phyloP scores from a whole-genome alignment of 2,329 filamentous ascomycete genomes.

The Neofusicoccum sp. region DNA sequence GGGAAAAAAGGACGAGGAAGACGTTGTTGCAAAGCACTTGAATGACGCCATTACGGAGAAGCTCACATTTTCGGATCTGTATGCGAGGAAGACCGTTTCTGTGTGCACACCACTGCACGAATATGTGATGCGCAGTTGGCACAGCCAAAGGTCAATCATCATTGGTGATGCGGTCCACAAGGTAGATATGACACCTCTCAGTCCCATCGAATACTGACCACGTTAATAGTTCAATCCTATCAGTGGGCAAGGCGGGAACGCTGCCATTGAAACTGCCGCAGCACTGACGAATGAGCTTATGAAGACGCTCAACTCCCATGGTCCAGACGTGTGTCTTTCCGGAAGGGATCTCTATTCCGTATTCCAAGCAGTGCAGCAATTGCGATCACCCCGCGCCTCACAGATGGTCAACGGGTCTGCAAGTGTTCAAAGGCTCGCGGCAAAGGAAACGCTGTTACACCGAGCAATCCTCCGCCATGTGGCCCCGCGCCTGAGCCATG shows the following conservation, averaged over 20 bases:
- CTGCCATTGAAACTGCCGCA: not conserved
- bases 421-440: not conserved
- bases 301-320: not conserved
- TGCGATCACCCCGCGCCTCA: not conserved
- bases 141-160: not conserved
- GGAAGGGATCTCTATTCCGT: not conserved
- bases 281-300: not conserved
- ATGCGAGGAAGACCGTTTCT: not conserved
- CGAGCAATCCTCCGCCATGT: not conserved
- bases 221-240: constrained; percentile 4
- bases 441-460: not conserved
- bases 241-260: not conserved
- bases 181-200: not conserved
- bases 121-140: not conserved
- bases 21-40: not conserved
- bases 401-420: not conserved
- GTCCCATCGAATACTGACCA: not conserved
- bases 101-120: constrained; percentile 2
- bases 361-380: not conserved
- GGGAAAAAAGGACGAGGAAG: not conserved
- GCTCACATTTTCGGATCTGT: not conserved
- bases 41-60: not conserved
- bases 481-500: not conserved
- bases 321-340: not conserved
- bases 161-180: constrained; percentile 8